phyloP scores from a whole-genome alignment of 345 rosid genomes.

The Citrus trifoliata region DNA sequence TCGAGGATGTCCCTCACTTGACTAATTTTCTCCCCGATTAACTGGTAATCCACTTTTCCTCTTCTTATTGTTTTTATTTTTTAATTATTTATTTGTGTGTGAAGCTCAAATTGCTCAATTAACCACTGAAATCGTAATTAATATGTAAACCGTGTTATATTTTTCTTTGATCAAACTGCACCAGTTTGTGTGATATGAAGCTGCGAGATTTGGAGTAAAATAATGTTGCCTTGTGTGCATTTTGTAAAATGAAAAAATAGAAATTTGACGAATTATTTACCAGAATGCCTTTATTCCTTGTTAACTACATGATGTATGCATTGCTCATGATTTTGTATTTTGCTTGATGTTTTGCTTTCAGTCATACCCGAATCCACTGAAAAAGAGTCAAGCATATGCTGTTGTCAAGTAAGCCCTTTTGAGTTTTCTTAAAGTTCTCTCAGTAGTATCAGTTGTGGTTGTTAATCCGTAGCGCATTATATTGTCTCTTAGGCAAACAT shows the following conservation, averaged over 20 bases:
- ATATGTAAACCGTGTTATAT: neutral
- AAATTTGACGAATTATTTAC: neutral
- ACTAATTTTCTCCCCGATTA: conserved; percentile 69
- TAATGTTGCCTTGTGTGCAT: neutral
- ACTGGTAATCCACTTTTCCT: conserved; percentile 36
- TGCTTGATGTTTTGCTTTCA: conserved; percentile 23
- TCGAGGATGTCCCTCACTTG: conserved; percentile 88
- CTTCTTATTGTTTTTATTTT: neutral
- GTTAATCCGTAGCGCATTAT: neutral
- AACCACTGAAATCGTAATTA: neutral
- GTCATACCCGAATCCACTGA: conserved; percentile 78
- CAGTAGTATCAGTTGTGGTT: neutral
- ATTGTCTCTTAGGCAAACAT: conserved; percentile 56
- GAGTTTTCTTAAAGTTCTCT: neutral
- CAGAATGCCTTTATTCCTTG: neutral
- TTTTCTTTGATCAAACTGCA: neutral
- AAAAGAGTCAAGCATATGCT: conserved; percentile 79
- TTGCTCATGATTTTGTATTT: neutral
- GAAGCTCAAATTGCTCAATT: neutral
- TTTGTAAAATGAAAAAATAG: neutral
- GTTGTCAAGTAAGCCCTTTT: conserved; percentile 64
- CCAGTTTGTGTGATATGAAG: neutral
- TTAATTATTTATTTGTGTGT: neutral
- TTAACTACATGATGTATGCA: neutral
- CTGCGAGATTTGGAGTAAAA: neutral